Conservation (phyloP, 306 rosid species). For the Abrus precatorius region DNA sequence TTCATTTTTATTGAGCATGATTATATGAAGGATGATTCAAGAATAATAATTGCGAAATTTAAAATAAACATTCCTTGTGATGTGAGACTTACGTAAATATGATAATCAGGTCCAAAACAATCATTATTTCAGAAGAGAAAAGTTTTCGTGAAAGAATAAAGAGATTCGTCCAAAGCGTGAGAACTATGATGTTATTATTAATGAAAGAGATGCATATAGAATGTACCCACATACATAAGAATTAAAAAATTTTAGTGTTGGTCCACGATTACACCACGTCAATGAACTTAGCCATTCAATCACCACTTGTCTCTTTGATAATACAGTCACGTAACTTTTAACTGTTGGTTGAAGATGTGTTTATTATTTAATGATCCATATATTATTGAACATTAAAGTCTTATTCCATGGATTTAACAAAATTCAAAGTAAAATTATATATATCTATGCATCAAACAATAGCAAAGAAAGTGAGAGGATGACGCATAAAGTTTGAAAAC, state of each 20-base stretch:
- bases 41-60: not conserved
- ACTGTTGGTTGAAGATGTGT: not conserved
- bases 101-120: not conserved
- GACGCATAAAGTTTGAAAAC: not conserved
- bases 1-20: no score
- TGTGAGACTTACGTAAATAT: not conserved
- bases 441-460: not conserved
- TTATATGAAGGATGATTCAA: no score
- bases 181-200: not conserved
- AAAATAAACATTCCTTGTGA: constrained; percentile 7
- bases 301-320: not conserved
- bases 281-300: not conserved
- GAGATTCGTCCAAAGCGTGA: not conserved
- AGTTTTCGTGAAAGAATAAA: not conserved
- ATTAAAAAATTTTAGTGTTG: not conserved
- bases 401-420: not conserved
- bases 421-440: not conserved
- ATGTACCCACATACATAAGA: not conserved
- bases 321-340: constrained; percentile 1
- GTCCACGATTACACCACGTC: not conserved
- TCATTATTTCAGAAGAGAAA: constrained; percentile 1
- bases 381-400: not conserved
- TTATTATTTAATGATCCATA: no score
- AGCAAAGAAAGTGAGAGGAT: constrained; percentile 11
- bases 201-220: not conserved